Conservation (phyloP, 257 asterid genomes). For the Solanum chiquidenum region DNA sequence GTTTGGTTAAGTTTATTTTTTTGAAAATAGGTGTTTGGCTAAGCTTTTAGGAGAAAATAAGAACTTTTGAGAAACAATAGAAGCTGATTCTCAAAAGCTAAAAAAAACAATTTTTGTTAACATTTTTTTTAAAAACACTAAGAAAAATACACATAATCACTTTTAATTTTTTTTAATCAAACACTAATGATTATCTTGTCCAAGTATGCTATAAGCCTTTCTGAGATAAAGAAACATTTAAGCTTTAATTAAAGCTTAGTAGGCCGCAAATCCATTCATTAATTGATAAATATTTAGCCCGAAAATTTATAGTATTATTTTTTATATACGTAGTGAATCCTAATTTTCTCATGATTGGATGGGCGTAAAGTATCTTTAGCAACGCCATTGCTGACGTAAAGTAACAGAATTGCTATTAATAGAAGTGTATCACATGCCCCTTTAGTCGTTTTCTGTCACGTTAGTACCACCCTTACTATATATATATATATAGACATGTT, state of each 20-base stretch:
- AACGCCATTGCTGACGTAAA: neutral
- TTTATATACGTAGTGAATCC: neutral
- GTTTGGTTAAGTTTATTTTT: no score
- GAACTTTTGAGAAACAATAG: no score
- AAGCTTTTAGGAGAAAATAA: neutral
- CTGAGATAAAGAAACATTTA: neutral
- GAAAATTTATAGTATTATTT: neutral
- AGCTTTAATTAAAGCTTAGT: neutral
- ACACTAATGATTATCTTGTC: neutral
- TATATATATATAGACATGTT: neutral
- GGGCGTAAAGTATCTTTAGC: no score
- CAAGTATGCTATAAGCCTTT: no score
- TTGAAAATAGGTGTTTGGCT: neutral
- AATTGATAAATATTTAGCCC: neutral
- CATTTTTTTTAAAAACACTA: neutral
- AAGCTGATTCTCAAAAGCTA: neutral
- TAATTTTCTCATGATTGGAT: no score
- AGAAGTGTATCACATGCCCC: neutral
- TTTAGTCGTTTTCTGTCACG: neutral
- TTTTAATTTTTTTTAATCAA: no score
- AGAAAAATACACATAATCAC: no score
- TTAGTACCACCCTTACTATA: neutral
- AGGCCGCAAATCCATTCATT: neutral
- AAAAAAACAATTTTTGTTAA: no score
- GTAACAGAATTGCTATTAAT: neutral